Evolutionary conservation across 1,284 basidiomycete species (phyloP).

Genomic region (Boletus nobilissimus): DNA sequence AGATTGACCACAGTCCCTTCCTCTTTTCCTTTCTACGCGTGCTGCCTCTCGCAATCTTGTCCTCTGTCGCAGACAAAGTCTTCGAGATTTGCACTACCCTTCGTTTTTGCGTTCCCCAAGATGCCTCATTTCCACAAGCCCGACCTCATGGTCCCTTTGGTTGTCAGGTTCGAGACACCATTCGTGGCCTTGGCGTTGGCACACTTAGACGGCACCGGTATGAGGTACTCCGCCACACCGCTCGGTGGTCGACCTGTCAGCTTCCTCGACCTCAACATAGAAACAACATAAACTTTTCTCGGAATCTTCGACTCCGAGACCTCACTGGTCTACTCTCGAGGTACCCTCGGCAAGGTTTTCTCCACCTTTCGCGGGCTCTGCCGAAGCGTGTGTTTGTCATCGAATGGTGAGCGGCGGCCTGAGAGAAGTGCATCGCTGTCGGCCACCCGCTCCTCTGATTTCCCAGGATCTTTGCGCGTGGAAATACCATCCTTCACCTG

Average conservation of each 20-base stretch:
- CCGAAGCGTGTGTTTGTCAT: conserved; percentile 38
- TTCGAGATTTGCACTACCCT: conserved; percentile 11
- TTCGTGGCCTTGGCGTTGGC: conserved; percentile 26
- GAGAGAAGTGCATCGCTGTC: conserved; percentile 41
- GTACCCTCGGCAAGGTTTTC: conserved; percentile 34
- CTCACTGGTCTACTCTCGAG: conserved; percentile 5
- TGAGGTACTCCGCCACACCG: conserved; percentile 22
- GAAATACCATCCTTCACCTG: conserved; percentile 5
- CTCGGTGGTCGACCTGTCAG: conserved; percentile 7
- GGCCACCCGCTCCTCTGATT: conserved; percentile 40
- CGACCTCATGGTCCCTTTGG: conserved; percentile 41
- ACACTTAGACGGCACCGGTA: conserved; percentile 29
- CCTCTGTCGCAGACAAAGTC: conserved; percentile 28
- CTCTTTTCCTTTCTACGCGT: conserved; percentile 36
- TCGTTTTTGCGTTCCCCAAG: conserved; percentile 33
- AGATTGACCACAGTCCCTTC: conserved; percentile 43
- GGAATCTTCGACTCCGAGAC: conserved; percentile 35
- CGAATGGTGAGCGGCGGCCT: conserved; percentile 35
- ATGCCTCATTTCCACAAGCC: conserved; percentile 43
- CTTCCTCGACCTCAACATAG: conserved; percentile 26
- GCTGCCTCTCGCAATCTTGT: conserved; percentile 9
- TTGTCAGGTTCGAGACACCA: neutral
- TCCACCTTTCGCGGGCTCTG: conserved; percentile 24
- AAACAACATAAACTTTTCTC: conserved; percentile 32
- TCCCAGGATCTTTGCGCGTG: conserved; percentile 15